Evolutionary conservation across 148 eudicot genomes (phyloP), one percentile per base, ranked within the genome.

Genomic region (Mesembryanthemum crystallinum): DNA sequence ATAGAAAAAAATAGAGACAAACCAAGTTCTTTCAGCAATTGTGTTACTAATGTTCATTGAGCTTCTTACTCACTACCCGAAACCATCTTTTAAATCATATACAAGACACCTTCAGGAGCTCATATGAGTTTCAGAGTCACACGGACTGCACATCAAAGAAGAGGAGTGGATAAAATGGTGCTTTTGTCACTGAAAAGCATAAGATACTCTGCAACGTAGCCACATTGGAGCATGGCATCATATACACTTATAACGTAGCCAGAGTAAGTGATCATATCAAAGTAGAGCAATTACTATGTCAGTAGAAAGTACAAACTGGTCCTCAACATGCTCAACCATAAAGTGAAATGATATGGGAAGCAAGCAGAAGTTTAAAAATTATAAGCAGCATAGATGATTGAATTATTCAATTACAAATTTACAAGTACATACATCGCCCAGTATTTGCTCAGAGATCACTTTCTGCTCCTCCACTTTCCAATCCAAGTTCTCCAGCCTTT

Each of bases 391-490:
- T 18, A 14, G 3, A 8, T 43, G 21, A 61, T 35, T 52, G 28
- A 49, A 39, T 28, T 68, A 21, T 28, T 60, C 49, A 39, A 24
- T 45, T 45, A 45, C 1, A n/a, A n/a, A n/a, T n/a, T 21, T 59
- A 70, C 37, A 64, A 43, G 52, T 29, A 52, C 92, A 67, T 83
- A 91, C 94, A 76, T 91, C 97, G 78, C 79, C 75, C 17, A 90
- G 80, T 67, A 94, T 84, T 74, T 87, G 86, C 79, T 86, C 83
- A 59, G 95, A 85, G 35, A 85, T 85, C 73, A 86, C 98, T 82
- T 81, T 88, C 75, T 90, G 98, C 84, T 94, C 97, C 77, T 94
- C 98, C 75, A 94, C 63, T 83, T 94, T 94, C 98, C 97, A 91
- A 62, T 94, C 98, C 88, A 94, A 82, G 80, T 71, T 85, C 80